Percentiles rank a stretch among this genome's conserved stretches.
Evolutionary conservation across 2,329 filamentous ascomycete species (phyloP).

Genomic region (Fusarium setosum): DNA sequence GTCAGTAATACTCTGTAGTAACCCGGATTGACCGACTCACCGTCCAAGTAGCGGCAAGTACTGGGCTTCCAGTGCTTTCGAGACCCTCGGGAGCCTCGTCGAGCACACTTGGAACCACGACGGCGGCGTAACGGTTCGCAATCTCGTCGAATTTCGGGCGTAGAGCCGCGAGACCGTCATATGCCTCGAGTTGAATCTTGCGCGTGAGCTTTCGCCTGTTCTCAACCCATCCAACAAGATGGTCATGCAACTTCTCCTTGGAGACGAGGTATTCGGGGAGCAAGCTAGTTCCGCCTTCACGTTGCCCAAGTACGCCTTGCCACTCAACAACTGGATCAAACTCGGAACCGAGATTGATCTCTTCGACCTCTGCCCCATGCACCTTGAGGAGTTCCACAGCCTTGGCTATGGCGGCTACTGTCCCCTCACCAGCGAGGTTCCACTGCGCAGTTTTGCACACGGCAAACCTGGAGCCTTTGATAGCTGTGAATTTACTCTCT

Average conservation of each 20-base stretch:
- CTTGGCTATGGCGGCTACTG: conserved; percentile 53
- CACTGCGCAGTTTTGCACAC: conserved; percentile 66
- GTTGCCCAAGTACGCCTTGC: conserved; percentile 61
- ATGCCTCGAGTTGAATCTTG: conserved; percentile 60
- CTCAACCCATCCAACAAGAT: conserved; percentile 63
- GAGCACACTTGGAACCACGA: conserved; percentile 67
- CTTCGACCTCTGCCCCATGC: conserved; percentile 66
- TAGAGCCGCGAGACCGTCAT: conserved; percentile 64
- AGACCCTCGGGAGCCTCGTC: conserved; percentile 69
- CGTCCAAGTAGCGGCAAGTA: conserved; percentile 64
- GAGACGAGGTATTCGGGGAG: conserved; percentile 62
- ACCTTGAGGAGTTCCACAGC: conserved; percentile 52
- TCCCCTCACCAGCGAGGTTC: conserved; percentile 57
- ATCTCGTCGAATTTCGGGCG: conserved; percentile 67
- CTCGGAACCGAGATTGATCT: conserved; percentile 62
- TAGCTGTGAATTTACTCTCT: conserved; percentile 39
- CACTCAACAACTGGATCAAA: conserved; percentile 62
- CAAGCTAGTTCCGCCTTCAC: conserved; percentile 65
- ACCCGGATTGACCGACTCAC: conserved; percentile 55
- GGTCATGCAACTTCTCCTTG: conserved; percentile 58
- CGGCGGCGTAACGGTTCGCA: conserved; percentile 61
- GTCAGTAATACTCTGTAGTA: rapidly evolving
- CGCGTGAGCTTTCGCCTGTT: conserved; percentile 56
- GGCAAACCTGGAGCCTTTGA: conserved; percentile 65
- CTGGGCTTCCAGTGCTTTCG: conserved; percentile 64